Evolutionary conservation across 2,329 filamentous ascomycete genomes (phyloP), one percentile per base, ranked within the genome.

Genomic region (Trichoderma pleuroti): DNA sequence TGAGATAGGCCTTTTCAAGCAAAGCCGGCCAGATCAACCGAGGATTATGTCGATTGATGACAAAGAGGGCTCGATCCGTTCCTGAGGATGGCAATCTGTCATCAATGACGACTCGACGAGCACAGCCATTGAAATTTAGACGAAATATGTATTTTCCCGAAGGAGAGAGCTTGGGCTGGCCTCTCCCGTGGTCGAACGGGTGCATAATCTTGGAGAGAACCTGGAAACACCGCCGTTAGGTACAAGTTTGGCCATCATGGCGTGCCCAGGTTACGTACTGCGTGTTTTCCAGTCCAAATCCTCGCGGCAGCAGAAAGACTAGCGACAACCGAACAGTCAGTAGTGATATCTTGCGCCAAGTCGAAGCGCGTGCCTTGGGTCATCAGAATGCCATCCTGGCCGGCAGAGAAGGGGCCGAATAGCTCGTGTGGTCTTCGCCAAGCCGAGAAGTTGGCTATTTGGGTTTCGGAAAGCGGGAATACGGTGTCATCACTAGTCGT

Each of bases 61-160:
- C 94, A 79, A 97, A 94, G 4, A 99, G 87, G 7, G 92, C 89
- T 34, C 94, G 88, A 49, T 89, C 85, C 18, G 90, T 92, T 65
- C 87, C 91, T 0, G 94, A 96, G 0, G 88, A 85, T 0, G 96
- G 96, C 18, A 99, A 86, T 24, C 92, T 88, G 78, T 98, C 95
- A 77, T 99, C 96, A 72, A 99, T 93, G 21, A 92, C 85, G 1
- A 99, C 94, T 75, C 90, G 91, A 62, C 96, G 90, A 79, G 91
- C 94, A 77, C 93, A 96, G 18, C 96, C 96, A 76, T 99, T 99
- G 83, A 99, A 98, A 77, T 97, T 92, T 76, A 99, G 88, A n/a
- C 92, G 90, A 68, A 97, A 90, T 14, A 98, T 85, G 76, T 99
- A 99, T 81, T 94, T 97, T 21, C 96, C 95, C 72, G 91, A 97